Conservation (phyloP, 2,329 filamentous ascomycete genomes). For the Fusarium neocosmosporiellum region DNA sequence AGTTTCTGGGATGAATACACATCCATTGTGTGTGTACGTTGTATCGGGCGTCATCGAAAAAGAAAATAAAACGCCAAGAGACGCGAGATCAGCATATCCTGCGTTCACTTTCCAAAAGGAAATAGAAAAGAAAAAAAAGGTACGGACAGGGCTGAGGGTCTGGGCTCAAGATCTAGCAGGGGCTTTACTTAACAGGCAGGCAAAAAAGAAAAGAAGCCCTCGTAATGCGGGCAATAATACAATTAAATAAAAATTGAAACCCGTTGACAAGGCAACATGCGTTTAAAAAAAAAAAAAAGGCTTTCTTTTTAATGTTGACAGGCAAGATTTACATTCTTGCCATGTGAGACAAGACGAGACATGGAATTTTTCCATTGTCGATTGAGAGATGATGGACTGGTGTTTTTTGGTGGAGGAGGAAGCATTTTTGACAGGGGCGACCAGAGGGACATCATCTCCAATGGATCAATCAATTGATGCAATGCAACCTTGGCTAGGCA, state of each 20-base stretch:
- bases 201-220: neutral
- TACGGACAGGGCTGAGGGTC: neutral
- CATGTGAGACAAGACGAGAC: slow-evolving; percentile 25
- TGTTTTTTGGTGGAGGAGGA: too few relatives aligned
- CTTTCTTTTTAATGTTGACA: neutral
- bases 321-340: slow-evolving; percentile 21
- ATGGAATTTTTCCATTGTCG: neutral
- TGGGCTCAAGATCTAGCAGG: neutral
- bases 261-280: slow-evolving; percentile 21
- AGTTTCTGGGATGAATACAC: neutral
- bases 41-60: neutral
- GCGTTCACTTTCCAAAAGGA: neutral
- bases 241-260: neutral
- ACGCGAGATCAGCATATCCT: neutral
- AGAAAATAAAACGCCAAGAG: neutral
- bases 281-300: neutral
- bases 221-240: neutral
- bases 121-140: neutral
- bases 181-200: neutral
- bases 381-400: too few relatives aligned
- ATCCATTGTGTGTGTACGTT: neutral
- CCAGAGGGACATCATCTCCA: neutral
- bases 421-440: slow-evolving; percentile 11
- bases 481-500: slow-evolving; percentile 11
- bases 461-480: neutral